phyloP scores from a whole-genome alignment of 176 grass and related monocot species.

The Triticum monococcum region DNA sequence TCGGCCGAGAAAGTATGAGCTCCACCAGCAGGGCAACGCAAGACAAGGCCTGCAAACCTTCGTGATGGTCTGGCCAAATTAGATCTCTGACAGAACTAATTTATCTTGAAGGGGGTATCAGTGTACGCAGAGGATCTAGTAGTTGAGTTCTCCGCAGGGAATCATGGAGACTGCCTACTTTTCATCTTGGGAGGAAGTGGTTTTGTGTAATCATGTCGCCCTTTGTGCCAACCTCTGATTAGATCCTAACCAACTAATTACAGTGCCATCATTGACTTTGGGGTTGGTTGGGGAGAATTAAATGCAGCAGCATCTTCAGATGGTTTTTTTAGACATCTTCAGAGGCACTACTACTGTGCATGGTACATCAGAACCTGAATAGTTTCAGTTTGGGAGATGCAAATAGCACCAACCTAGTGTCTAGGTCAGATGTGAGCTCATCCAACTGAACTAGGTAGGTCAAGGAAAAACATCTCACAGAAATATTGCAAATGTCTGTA shows the following conservation, averaged over 20 bases:
- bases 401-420: background rate
- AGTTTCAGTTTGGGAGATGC: background rate
- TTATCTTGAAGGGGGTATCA: background rate
- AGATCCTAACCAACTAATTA: background rate
- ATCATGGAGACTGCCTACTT: background rate
- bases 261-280: background rate
- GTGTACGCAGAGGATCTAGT: background rate
- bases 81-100: background rate
- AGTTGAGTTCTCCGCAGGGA: background rate
- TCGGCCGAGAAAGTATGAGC: background rate
- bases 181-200: background rate
- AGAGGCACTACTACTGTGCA: background rate
- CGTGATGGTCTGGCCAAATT: background rate
- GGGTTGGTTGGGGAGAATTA: background rate
- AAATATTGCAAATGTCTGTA: background rate
- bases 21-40: background rate
- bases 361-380: background rate
- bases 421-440: background rate
- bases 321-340: background rate
- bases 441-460: background rate
- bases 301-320: background rate
- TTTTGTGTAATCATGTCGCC: slow-evolving; percentile 12
- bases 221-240: background rate
- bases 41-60: background rate
- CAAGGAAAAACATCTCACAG: background rate